Evolutionary conservation across 2,329 filamentous ascomycete species (phyloP), one percentile per base, ranked within the genome.

Genomic region (Dactylellina drechsleri): DNA sequence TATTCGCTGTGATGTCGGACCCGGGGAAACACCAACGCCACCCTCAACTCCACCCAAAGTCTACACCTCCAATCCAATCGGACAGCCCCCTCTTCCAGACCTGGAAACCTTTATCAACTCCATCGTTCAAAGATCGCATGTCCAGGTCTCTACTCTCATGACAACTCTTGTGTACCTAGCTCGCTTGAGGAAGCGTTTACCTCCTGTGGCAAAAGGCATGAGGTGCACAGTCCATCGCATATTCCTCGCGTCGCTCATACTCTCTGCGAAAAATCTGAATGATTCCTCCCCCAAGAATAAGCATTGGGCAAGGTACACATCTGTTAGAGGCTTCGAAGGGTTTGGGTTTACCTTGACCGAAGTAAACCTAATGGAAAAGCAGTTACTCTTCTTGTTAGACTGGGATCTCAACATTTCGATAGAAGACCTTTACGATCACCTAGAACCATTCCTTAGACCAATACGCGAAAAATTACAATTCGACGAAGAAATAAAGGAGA

Each of bases 251-350:
- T 86, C 91, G 15, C 89, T 94, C 78, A 95, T 95, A 81, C 86
- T 90, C 53, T 89, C 95, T 0, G 94, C 95, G 79, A 99, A 99
- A 89, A 97, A 97, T 83, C 87, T 98, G 79, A 98, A 99, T 83
- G 95, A 98, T 86, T 97, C 93, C 76, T 97, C 93, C 12, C 95
- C 95, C 77, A 98, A 98, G 89, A 99, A 99, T 88, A 98, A 98
- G 89, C 95, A 99, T 86, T 99, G 95, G 95, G 93, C 95, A 78
- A 90, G 89, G 80, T 99, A 98, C 86, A 96, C 91, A 74, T 85
- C 90, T 80, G 90, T 97, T 79, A 86, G 86, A 77, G 88, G 87
- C 64, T 90, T 86, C 82, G 88, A 89, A 10, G 88, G 86, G 80
- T 99, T 98, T 80, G 92, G 93, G 79, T 98, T 99, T 86, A 94